Conservation (phyloP, 768 basidiomycete genomes). For the Asterophora parasitica region DNA sequence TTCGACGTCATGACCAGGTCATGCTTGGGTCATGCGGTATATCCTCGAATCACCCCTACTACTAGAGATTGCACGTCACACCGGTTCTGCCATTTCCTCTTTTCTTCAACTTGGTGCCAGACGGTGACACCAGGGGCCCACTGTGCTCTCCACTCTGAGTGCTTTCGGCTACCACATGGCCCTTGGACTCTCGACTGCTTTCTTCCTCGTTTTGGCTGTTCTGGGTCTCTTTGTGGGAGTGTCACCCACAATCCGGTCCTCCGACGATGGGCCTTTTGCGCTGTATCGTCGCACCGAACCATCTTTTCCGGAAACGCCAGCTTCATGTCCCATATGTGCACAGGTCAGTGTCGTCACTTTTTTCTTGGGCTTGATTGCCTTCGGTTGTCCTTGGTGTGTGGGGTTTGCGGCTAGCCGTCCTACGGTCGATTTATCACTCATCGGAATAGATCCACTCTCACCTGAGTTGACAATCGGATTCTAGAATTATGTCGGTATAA, state of each 20-base stretch:
- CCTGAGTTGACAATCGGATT: neutral
- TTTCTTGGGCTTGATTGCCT: neutral
- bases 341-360: constrained; percentile 27
- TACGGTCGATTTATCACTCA: neutral
- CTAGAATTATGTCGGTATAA: constrained; percentile 48
- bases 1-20: neutral
- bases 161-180: constrained; percentile 11
- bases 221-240: constrained; percentile 18
- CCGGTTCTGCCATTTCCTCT: no score
- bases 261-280: neutral
- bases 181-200: constrained; percentile 20
- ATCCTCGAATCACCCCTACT: neutral
- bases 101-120: neutral
- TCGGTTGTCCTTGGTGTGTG: neutral
- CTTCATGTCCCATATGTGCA: constrained; percentile 57
- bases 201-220: constrained; percentile 18
- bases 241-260: constrained; percentile 16
- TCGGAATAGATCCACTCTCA: neutral
- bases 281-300: constrained; percentile 31
- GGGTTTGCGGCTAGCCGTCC: no score
- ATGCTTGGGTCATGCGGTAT: constrained; percentile 1
- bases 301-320: constrained; percentile 46
- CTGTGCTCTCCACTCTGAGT: neutral
- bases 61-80: no score
- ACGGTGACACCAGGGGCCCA: neutral